Evolutionary conservation across 2,329 filamentous ascomycete species (phyloP).

Genomic region (Aureobasidium sp.): DNA sequence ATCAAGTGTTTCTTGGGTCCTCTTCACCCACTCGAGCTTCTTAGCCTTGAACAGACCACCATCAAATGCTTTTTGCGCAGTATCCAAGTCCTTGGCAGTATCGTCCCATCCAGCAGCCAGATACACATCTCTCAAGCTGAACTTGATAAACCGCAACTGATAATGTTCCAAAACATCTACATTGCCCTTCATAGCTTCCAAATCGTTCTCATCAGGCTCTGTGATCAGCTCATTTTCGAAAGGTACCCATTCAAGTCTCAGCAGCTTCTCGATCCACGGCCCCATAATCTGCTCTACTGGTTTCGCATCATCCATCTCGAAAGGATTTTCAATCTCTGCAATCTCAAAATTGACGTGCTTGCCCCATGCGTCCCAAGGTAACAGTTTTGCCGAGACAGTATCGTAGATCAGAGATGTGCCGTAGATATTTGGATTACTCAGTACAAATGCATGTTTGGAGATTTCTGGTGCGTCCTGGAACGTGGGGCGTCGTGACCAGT

Average conservation of each 20-base stretch:
- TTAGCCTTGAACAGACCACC: neutral
- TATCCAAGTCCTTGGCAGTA: slow-evolving; percentile 18
- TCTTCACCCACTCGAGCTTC: neutral
- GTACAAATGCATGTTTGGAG: neutral
- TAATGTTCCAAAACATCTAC: neutral
- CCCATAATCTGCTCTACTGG: neutral
- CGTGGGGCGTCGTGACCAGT: neutral
- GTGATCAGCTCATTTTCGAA: neutral
- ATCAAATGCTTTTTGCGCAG: neutral
- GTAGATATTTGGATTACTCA: neutral
- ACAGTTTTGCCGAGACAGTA: neutral
- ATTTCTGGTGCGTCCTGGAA: neutral
- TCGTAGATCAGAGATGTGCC: slow-evolving; percentile 9
- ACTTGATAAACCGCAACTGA: neutral
- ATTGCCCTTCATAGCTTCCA: neutral
- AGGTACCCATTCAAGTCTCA: slow-evolving; percentile 7
- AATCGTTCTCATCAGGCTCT: neutral
- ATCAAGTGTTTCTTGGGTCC: neutral
- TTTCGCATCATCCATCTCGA: neutral
- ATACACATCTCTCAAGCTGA: neutral
- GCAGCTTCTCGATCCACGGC: neutral
- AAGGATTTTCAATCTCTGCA: neutral
- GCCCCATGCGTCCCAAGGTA: neutral
- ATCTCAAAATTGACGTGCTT: neutral
- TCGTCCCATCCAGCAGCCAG: neutral